A percentile compares a stretch with the other conserved stretches of the same genome.
phyloP scores from a whole-genome alignment of 2,329 filamentous ascomycete species.

The Trichoderma cornu-damae region DNA sequence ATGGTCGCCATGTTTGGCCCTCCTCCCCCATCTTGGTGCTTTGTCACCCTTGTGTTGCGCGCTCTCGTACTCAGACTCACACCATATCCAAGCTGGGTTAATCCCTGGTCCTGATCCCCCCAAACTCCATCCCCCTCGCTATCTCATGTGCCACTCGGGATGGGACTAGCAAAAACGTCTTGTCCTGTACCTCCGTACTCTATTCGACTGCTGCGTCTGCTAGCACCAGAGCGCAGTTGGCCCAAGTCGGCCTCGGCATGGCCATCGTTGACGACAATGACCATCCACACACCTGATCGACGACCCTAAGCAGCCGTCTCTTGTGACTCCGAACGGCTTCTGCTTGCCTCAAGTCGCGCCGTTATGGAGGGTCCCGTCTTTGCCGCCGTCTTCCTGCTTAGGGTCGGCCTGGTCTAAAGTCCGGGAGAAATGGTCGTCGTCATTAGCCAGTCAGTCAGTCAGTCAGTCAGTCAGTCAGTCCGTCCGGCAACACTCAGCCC shows the following conservation, averaged over 20 bases:
- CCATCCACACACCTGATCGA: constrained; percentile 11
- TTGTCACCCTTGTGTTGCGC: constrained; percentile 9
- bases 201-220: constrained; percentile 3
- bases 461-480: constrained; percentile 12
- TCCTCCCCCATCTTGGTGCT: constrained; percentile 10
- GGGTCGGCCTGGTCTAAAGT: not conserved
- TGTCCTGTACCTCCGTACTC: constrained; percentile 13
- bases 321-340: constrained; percentile 10
- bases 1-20: constrained; percentile 11
- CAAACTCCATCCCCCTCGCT: constrained; percentile 7
- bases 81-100: constrained; percentile 6
- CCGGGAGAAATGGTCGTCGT: not conserved
- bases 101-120: constrained; percentile 8
- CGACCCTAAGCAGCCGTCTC: not conserved
- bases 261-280: constrained; percentile 3
- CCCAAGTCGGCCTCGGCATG: constrained; percentile 12
- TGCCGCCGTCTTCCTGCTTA: not conserved
- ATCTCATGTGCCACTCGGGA: constrained; percentile 18
- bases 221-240: not conserved
- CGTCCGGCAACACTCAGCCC: constrained; percentile 9
- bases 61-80: constrained; percentile 1
- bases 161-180: constrained; percentile 12
- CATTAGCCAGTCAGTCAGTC: constrained; percentile 5
- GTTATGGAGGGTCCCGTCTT: not conserved
- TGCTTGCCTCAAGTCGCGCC: constrained; percentile 3